Evolutionary conservation across 148 eudicot genomes (phyloP), one percentile per base, ranked within the genome.

Genomic region (Persicaria tinctoria): DNA sequence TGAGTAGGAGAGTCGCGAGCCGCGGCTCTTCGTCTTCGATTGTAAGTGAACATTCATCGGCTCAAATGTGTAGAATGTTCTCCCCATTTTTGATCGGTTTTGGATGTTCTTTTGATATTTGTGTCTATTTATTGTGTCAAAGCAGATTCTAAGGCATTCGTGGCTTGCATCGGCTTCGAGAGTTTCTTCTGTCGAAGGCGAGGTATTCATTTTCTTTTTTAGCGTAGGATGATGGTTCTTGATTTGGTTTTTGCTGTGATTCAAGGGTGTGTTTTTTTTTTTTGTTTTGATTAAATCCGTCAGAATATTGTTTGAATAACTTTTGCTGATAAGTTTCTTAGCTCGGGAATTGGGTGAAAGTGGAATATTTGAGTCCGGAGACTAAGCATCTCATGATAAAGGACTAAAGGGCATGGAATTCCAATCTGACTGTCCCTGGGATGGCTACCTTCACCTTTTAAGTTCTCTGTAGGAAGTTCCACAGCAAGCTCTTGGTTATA

Each of bases 61-160:
- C 47, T 66, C 46, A 66, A 66, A 66, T 66, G 46, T 44, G 47
- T 66, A 38, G 70, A 66, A 66, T 14, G 57, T 18, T 50, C 8
- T 47, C 50, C 10, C 7, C 10, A 13, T 0, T 8, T 66, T 5
- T 51, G n/a, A 27, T 18, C 23, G 3, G 11, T 54, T 14, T 44
- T 74, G 51, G 60, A 46, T 12, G 13, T 2, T 9, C 1, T 8
- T 23, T 27, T 55, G 10, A 17, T 53, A 46, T 17, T 46, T 68
- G 23, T 71, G 74, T 14, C 10, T 71, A 14, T 48, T 48, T 71
- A 4, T 71, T n/a, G 32, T 13, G 8, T 71, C 13, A 23, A 11
- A 23, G 75, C 66, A 79, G 81, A 79, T 79, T 79, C 62, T 79
- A 68, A 79, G 62, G 74, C 74, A 75, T 23, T 79, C 81, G 51